These are phyloP conservation scores for Paraphaeosphaeria sporulosa DNA, from an alignment of 2,329 filamentous ascomycete species.

Conservation along the genomic window DNA sequence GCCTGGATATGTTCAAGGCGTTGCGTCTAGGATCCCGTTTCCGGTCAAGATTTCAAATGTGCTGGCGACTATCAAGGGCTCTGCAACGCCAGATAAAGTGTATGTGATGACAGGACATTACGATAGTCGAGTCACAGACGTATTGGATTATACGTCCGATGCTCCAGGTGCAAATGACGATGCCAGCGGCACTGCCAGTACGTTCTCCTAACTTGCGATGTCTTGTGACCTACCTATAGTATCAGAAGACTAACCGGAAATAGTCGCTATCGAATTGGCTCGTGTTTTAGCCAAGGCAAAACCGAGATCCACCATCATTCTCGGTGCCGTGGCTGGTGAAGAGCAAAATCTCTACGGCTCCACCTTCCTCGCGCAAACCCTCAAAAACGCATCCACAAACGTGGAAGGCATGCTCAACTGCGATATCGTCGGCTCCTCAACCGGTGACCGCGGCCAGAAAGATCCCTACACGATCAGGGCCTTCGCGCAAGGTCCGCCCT, in stretches of 20 bases:
- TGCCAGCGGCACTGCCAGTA: constrained; percentile 61
- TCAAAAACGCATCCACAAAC: constrained; percentile 60
- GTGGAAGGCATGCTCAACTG: constrained; percentile 66
- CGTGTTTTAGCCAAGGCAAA: constrained; percentile 58
- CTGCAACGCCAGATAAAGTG: constrained; percentile 54
- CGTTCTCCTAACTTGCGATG: constrained; percentile 6
- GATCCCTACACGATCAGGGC: constrained; percentile 63
- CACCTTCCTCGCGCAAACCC: constrained; percentile 60
- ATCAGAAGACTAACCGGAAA: constrained; percentile 14
- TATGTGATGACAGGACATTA: constrained; percentile 65
- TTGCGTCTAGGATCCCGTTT: constrained; percentile 57
- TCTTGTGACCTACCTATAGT: too few species aligned
- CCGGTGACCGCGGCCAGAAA: constrained; percentile 54
- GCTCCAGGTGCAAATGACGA: constrained; percentile 67
- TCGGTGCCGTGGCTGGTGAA: constrained; percentile 65
- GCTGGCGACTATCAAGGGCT: constrained; percentile 57
- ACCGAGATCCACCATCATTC: constrained; percentile 62
- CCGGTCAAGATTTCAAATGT: constrained; percentile 64
- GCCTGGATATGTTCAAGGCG: constrained; percentile 60
- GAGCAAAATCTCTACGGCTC: constrained; percentile 65
- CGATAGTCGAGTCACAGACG: constrained; percentile 60
- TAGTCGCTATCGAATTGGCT: constrained; percentile 63
- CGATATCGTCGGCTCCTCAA: constrained; percentile 64
- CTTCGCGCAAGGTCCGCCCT: constrained; percentile 60
- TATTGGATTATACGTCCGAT: constrained; percentile 60